Evolutionary conservation across 768 basidiomycete species (phyloP).

Genomic region (Chalciporus piperatus): DNA sequence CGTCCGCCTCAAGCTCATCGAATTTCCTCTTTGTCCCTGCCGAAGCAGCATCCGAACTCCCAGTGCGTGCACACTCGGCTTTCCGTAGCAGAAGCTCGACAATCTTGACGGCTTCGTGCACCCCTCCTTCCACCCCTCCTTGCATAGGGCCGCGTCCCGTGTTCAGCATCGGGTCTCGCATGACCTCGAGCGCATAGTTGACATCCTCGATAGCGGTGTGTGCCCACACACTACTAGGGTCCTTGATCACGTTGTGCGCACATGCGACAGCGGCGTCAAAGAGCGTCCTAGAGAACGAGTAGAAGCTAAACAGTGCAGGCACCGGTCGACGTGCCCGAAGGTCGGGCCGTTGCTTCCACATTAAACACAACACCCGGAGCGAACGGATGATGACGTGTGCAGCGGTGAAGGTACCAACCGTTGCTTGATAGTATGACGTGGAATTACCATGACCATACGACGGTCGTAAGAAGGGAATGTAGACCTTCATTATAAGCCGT

Average conservation of each 20-base stretch:
- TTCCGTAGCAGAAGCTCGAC: conserved; percentile 40
- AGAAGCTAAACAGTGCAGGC: conserved; percentile 52
- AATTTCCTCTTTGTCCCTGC: conserved; percentile 45
- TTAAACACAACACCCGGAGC: conserved; percentile 39
- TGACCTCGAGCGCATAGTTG: conserved; percentile 41
- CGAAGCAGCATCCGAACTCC: conserved; percentile 8
- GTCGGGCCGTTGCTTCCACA: conserved; percentile 37
- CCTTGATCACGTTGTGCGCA: conserved; percentile 58
- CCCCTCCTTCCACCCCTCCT: conserved; percentile 32
- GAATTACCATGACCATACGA: conserved; percentile 23
- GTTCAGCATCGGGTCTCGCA: conserved; percentile 35
- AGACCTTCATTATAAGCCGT: conserved; percentile 59
- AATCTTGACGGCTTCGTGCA: conserved; percentile 38
- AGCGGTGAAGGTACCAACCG: conserved; percentile 58
- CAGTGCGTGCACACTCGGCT: conserved; percentile 33
- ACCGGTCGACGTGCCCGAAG: conserved; percentile 33
- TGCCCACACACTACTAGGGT: conserved; percentile 47
- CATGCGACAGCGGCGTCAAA: conserved; percentile 67
- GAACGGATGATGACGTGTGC: conserved; percentile 64
- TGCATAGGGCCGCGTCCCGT: conserved; percentile 32
- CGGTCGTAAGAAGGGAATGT: conserved; percentile 61
- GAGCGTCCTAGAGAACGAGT: conserved; percentile 58
- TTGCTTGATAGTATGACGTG: conserved; percentile 48
- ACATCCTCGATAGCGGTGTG: conserved; percentile 47
- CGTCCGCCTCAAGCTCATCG: conserved; percentile 37